Evolutionary conservation across 2,329 filamentous ascomycete species (phyloP), one percentile per base, ranked within the genome.

Genomic region (Aspergillus sp.): DNA sequence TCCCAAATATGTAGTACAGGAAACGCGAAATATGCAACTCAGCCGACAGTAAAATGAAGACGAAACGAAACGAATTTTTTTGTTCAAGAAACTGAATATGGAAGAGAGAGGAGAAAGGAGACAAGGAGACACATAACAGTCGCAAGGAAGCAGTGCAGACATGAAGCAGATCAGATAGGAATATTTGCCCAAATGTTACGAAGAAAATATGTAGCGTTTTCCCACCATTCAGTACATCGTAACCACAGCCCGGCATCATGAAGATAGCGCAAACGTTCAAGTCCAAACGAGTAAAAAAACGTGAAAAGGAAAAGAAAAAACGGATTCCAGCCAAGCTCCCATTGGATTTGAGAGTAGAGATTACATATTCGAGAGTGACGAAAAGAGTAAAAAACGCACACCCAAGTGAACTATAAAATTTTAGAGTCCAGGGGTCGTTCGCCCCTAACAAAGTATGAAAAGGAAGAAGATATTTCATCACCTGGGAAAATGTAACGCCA

Each of bases 241-340:
- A 63, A 72, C 66, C 66, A 68, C 66, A 68, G 64, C 59, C 64
- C 58, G 57, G 64, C 63, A 55, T 57, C 64, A 55, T 57, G 62
- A 57, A 65, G 62, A 64, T 62, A 56, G 62, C 61, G 58, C 53
- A 55, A 58, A 64, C 64, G 56, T 47, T 51, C 60, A 58, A 61
- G 45, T 48, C 52, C 52, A 54, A 54, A 48, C 27, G 39, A 52
- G 49, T 56, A 58, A 53, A 60, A n/a, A 53, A 52, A n/a, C 17
- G 15, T 43, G 43, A 33, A 50, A 39, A 48, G 23, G 21, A 53
- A 41, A 41, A 48, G 17, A 49, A 49, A 24, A 52, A 24, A 45
- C 35, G 43, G 66, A 68, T 69, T 60, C 69, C 70, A 72, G 66
- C 70, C 72, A 72, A 71, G 69, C 68, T 72, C 72, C 70, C 70